phyloP scores from a whole-genome alignment of 192 early-diverging fungal species.

The Rhizoclosmatium globosum region DNA sequence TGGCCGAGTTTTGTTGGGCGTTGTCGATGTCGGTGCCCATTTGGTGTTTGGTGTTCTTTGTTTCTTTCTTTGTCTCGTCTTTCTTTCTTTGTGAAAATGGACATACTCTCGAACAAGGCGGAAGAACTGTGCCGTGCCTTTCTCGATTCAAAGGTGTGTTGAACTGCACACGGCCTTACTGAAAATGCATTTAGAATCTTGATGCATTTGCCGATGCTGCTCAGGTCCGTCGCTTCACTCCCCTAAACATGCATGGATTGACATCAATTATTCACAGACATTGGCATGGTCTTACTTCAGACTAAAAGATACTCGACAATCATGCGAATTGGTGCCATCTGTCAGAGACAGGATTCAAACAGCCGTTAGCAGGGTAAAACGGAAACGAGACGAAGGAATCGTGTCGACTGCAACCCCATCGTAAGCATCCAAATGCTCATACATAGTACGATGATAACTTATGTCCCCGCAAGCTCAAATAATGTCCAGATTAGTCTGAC shows the following conservation, averaged over 20 bases:
- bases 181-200: neutral
- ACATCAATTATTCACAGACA: neutral
- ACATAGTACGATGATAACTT: neutral
- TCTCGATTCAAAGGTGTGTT: constrained; percentile 10
- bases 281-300: neutral
- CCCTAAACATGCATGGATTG: neutral
- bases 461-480: neutral
- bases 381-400: constrained; percentile 2
- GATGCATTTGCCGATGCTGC: neutral
- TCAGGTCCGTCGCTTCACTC: neutral
- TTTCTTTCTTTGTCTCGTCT: neutral
- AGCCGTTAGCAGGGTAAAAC: neutral
- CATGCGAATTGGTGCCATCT: neutral
- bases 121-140: neutral
- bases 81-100: neutral
- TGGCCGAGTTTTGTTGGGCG: neutral
- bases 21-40: neutral
- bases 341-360: neutral
- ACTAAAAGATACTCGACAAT: neutral
- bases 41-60: too few species aligned
- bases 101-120: neutral
- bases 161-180: neutral
- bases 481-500: neutral
- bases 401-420: neutral
- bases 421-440: neutral